Percentiles rank a stretch among this genome's conserved stretches.
phyloP scores from a whole-genome alignment of 495 filamentous ascomycete species.

The Astrocystis sublimbata region DNA sequence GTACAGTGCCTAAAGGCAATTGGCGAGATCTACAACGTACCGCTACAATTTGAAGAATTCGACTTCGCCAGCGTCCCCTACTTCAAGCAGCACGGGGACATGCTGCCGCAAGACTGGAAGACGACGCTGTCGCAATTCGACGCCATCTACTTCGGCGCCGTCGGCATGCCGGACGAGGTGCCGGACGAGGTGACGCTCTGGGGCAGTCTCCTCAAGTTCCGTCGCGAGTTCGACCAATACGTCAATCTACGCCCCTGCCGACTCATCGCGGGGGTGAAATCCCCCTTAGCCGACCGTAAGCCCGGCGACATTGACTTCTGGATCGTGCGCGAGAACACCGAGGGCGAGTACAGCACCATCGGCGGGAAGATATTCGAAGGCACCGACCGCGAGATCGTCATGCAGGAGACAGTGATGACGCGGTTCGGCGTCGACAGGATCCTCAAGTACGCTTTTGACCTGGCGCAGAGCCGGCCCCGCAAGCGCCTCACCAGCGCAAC shows the following conservation, averaged over 20 bases:
- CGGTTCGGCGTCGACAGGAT: slow-evolving; percentile 77
- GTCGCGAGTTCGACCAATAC: slow-evolving; percentile 80
- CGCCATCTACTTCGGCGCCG: slow-evolving; percentile 39
- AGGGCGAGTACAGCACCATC: slow-evolving; percentile 73
- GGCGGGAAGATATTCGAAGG: slow-evolving; percentile 47
- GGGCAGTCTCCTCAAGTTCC: slow-evolving; percentile 69
- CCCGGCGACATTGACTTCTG: slow-evolving; percentile 74
- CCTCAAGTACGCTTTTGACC: slow-evolving; percentile 69
- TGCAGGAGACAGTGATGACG: slow-evolving; percentile 67
- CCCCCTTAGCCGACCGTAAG: slow-evolving; percentile 63
- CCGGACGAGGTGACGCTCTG: slow-evolving; percentile 37
- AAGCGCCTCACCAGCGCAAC: slow-evolving; percentile 74
- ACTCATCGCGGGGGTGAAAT: slow-evolving; percentile 25
- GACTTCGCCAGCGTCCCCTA: slow-evolving; percentile 34
- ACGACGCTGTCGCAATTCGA: slow-evolving; percentile 28
- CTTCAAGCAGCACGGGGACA: slow-evolving; percentile 34
- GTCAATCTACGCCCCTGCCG: slow-evolving; percentile 84
- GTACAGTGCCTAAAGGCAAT: slow-evolving; percentile 31
- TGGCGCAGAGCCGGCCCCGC: slow-evolving; percentile 73
- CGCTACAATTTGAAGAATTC: slow-evolving; percentile 30
- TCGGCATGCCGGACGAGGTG: slow-evolving; percentile 33
- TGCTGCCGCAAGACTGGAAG: slow-evolving; percentile 35
- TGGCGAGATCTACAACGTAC: slow-evolving; percentile 26
- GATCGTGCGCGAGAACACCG: slow-evolving; percentile 81
- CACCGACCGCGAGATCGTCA: slow-evolving; percentile 69